phyloP scores from a whole-genome alignment of 2,329 filamentous ascomycete genomes.

The Botrytis paeoniae region DNA sequence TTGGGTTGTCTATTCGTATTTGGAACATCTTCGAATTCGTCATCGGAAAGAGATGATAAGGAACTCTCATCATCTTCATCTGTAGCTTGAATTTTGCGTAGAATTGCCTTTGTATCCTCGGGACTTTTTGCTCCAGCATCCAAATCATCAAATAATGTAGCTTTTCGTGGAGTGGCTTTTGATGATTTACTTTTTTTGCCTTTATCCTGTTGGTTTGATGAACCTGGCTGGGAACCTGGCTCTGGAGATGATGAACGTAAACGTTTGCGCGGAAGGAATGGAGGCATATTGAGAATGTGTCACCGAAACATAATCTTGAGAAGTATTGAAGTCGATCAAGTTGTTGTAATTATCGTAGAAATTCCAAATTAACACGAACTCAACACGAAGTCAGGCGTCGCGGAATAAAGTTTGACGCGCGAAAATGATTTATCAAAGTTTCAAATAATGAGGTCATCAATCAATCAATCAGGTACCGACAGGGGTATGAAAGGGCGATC shows the following conservation, averaged over 20 bases:
- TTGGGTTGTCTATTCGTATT: slow-evolving; percentile 44
- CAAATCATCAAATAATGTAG: slow-evolving; percentile 60
- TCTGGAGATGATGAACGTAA: slow-evolving; percentile 49
- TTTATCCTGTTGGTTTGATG: slow-evolving; percentile 12
- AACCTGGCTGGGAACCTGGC: slow-evolving; percentile 32
- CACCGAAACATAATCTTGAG: slow-evolving; percentile 3
- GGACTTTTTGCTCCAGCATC: slow-evolving; percentile 47
- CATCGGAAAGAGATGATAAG: slow-evolving; percentile 42
- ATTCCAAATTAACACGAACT: neutral
- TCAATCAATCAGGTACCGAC: neutral
- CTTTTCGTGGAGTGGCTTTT: slow-evolving; percentile 45
- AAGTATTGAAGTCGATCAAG: neutral
- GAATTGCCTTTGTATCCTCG: slow-evolving; percentile 43
- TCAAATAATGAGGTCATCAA: slow-evolving; percentile 9
- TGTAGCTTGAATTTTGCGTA: slow-evolving; percentile 47
- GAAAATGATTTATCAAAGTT: neutral
- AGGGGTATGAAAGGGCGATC: neutral
- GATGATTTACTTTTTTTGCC: slow-evolving; percentile 26
- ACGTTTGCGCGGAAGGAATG: slow-evolving; percentile 65
- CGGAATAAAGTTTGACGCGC: neutral
- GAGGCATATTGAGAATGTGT: slow-evolving; percentile 54
- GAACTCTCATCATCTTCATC: slow-evolving; percentile 42
- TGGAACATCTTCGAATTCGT: slow-evolving; percentile 54
- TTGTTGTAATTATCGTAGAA: neutral
- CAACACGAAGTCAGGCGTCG: slow-evolving; percentile 11